Base-by-base conservation (phyloP, 1,284 basidiomycete genomes). In the Sanghuangporus baumii region DNA sequence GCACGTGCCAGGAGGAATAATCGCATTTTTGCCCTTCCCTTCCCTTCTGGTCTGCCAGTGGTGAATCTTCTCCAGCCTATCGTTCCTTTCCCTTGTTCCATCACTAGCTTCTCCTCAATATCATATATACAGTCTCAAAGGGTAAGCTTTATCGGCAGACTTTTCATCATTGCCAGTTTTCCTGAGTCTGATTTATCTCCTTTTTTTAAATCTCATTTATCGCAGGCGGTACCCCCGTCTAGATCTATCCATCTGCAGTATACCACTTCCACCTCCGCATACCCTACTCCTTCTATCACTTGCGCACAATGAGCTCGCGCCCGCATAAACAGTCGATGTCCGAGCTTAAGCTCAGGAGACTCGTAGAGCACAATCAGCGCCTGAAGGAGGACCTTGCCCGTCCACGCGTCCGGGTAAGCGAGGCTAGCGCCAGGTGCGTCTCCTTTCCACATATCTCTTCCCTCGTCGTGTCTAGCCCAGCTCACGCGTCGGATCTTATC, bases 291-390 rank as follows among this genome's bases (percentile, higher is more conserved):
- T 46, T 40, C 14, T 34, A 2, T 20, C 16, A 26, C 14, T 55
- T 26, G 38, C 16, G 9, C 59, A 47, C 59, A 34, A 61, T 61
- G 60, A 61, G 60, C 55, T 61, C 60, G 38, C 79, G 85, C 67
- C 82, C 81, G 46, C 83, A 83, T 69, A 85, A 85, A 78, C 90
- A 92, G 79, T 89, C 91, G 69, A 96, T 98, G 94, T 92, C 91
- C 59, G 96, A 98, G 83, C 87, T 98, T 72, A 97, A 96, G 84
- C 88, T 98, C 67, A 86, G 96, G 55, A 82, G 96, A 62, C 79
- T 98, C 68, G 87, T 88, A 65, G 96, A 98, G 79, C 94, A 98
- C 77, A 98, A 98, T 73, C 87, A 91, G 73, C 83, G 96, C 65
- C 77, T 98, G 69, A 80, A 87, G 71, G 96, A 98, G 76, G 96